Evolutionary conservation across 176 grass and related monocot species (phyloP).

Genomic region (Paspalum vaginatum): DNA sequence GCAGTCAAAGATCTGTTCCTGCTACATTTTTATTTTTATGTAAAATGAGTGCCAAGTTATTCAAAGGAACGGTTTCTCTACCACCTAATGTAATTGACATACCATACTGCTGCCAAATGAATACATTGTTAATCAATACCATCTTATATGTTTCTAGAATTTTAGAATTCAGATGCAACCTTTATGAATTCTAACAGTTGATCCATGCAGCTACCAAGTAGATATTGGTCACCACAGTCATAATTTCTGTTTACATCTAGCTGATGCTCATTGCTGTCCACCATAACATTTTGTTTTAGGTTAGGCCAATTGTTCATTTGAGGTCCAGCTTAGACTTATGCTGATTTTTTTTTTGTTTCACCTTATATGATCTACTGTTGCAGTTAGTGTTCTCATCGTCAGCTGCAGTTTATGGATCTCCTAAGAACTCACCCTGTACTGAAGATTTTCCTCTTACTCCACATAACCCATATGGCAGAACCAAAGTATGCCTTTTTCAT

Average conservation of each 20-base stretch:
- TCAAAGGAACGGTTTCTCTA: background rate
- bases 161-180: background rate
- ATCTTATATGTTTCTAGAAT: background rate
- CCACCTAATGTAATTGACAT: background rate
- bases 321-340: slow-evolving; percentile 14
- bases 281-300: slow-evolving; percentile 18
- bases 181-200: background rate
- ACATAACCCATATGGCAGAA: slow-evolving; percentile 91
- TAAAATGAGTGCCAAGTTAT: slow-evolving; percentile 3
- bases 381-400: slow-evolving; percentile 98
- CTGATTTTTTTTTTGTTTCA: slow-evolving; percentile 7
- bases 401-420: slow-evolving; percentile 93
- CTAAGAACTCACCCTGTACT: slow-evolving; percentile 85
- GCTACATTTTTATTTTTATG: background rate
- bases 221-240: slow-evolving; percentile 3
- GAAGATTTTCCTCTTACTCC: slow-evolving; percentile 90
- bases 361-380: slow-evolving; percentile 43
- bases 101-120: background rate
- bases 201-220: background rate
- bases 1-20: background rate
- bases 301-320: slow-evolving; percentile 13
- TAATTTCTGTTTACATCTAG: background rate
- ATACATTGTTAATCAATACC: slow-evolving; percentile 3
- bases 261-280: background rate
- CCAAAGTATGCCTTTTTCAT: slow-evolving; percentile 66